Conservation (phyloP, 208 protist species). For the Naegleria fowleri region DNA sequence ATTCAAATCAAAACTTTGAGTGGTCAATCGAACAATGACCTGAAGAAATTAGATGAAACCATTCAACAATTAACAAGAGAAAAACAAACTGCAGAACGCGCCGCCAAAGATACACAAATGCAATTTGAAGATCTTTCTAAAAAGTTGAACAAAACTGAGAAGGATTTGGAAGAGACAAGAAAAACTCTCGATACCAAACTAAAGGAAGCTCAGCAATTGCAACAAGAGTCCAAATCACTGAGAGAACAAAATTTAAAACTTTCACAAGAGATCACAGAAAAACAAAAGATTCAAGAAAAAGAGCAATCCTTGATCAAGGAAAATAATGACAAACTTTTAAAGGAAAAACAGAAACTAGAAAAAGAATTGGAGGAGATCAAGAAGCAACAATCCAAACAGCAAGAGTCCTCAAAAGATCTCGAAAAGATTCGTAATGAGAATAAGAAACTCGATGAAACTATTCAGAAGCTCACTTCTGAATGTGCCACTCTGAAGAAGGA, state of each 20-base stretch:
- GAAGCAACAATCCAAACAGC: neutral
- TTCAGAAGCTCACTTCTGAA: neutral
- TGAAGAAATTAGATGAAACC: conserved; percentile 35
- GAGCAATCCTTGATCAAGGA: conserved; percentile 19
- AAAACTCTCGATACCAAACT: conserved; percentile 33
- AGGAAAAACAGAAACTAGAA: conserved; percentile 26
- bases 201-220: conserved; percentile 37
- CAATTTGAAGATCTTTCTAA: neutral
- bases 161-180: conserved; percentile 29
- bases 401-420: neutral
- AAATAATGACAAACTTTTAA: neutral
- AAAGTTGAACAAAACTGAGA: neutral
- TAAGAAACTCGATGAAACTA: neutral
- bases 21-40: neutral
- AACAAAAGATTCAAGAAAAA: conserved; percentile 36
- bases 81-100: conserved; percentile 31
- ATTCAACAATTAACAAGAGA: conserved; percentile 31
- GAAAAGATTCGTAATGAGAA: neutral
- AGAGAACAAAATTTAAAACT: conserved; percentile 30
- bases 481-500: neutral
- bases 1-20: neutral
- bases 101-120: conserved; percentile 20
- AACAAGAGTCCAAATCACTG: conserved; percentile 34
- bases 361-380: conserved; percentile 16
- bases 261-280: conserved; percentile 28